Evolutionary conservation across 306 rosid species (phyloP).

Genomic region (Castanospermum australe): DNA sequence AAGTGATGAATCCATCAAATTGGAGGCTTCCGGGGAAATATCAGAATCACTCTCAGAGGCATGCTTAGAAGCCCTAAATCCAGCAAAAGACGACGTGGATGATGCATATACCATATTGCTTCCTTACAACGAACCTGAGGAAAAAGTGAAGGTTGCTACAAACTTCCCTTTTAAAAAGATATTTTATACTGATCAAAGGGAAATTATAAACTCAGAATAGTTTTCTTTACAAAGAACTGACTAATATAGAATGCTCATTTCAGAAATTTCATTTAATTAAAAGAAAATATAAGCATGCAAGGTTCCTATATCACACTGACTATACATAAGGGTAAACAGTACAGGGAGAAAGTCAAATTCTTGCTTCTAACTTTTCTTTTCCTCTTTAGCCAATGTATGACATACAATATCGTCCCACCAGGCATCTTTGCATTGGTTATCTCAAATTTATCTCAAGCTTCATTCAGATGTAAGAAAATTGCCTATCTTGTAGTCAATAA

Average conservation of each 20-base stretch:
- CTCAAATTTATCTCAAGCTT: not conserved
- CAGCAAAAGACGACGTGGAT: conserved; percentile 30
- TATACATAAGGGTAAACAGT: not conserved
- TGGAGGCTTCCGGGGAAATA: conserved; percentile 26
- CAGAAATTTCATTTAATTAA: not conserved
- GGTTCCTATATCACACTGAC: not conserved
- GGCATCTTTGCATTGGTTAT: not conserved
- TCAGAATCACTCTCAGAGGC: conserved; percentile 23
- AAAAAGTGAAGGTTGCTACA: conserved; percentile 39
- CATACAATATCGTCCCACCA: not conserved
- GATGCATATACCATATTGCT: conserved; percentile 33
- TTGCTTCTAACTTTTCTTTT: not conserved
- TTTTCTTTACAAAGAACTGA: not conserved
- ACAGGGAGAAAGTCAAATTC: not conserved
- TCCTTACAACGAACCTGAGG: conserved; percentile 32
- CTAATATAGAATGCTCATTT: not conserved
- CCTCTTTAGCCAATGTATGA: not conserved
- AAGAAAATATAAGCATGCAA: not conserved
- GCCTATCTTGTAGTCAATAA: not conserved
- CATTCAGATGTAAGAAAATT: conserved; percentile 4
- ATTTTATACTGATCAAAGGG: not conserved
- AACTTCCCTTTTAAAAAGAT: not conserved
- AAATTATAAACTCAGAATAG: not conserved
- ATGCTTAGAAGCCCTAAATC: conserved; percentile 33
- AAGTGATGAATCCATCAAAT: conserved; percentile 16